A percentile compares a stretch with the other conserved stretches of the same genome.
These are phyloP conservation scores for Diversispora eburnea DNA, from an alignment of 192 early-diverging fungal genomes.

Conservation along the genomic window DNA sequence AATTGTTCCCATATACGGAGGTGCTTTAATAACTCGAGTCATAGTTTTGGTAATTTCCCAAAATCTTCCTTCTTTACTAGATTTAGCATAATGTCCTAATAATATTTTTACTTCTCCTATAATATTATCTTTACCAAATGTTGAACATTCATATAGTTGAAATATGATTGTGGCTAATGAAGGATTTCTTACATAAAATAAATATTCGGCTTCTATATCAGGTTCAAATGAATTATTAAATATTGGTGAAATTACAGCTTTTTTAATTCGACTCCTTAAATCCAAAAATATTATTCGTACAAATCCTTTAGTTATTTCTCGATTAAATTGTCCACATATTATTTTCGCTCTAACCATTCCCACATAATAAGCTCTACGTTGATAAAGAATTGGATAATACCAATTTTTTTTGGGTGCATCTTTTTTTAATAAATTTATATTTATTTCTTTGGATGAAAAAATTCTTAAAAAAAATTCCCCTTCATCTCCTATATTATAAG, in stretches of 20 bases:
- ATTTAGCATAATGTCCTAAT: constrained; percentile 17
- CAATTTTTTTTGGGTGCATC: constrained; percentile 25
- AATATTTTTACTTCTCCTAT: constrained; percentile 23
- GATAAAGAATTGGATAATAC: constrained; percentile 22
- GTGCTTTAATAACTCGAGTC: constrained; percentile 16
- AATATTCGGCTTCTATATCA: constrained; percentile 15
- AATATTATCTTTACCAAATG: constrained; percentile 20
- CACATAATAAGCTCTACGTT: constrained; percentile 14
- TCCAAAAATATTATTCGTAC: constrained; percentile 22
- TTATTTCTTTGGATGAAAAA: constrained; percentile 21
- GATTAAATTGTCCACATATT: neutral
- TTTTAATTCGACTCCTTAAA: constrained; percentile 5
- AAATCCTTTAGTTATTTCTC: neutral
- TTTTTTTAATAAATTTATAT: neutral
- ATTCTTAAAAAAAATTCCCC: constrained; percentile 39
- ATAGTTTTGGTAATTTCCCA: constrained; percentile 29
- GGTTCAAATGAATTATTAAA: neutral
- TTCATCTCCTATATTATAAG: constrained; percentile 35
- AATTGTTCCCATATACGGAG: neutral
- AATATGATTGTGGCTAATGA: neutral
- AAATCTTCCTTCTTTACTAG: constrained; percentile 12
- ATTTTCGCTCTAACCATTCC: constrained; percentile 9
- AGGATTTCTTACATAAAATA: constrained; percentile 23
- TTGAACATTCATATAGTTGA: constrained; percentile 21
- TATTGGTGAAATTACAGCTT: neutral